Evolutionary conservation across 352 stramenopile species (phyloP).

Genomic region (Phytophthora sp.): DNA sequence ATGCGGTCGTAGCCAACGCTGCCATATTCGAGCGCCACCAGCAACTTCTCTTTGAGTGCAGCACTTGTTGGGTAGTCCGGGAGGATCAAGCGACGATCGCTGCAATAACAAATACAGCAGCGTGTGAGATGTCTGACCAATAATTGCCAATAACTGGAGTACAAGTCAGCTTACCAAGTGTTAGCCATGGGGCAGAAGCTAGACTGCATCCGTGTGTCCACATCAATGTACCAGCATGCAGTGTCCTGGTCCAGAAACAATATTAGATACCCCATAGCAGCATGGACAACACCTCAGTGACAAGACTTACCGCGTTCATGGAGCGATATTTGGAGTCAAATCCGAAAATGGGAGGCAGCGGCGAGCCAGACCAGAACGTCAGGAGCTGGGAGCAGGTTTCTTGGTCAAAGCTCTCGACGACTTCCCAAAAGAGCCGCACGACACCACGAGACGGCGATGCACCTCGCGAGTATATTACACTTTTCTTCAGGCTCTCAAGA

Average conservation of each 20-base stretch:
- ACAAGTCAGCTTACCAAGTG: constrained; percentile 61
- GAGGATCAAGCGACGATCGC: constrained; percentile 75
- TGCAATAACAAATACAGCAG: constrained; percentile 25
- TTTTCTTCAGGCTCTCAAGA: constrained; percentile 54
- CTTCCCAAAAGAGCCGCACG: constrained; percentile 66
- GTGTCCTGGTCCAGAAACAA: constrained; percentile 49
- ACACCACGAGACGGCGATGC: constrained; percentile 49
- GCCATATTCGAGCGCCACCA: constrained; percentile 64
- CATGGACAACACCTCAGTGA: not conserved
- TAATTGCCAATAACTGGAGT: not conserved
- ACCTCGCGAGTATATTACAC: constrained; percentile 63
- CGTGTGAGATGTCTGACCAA: constrained; percentile 9
- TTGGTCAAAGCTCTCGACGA: constrained; percentile 70
- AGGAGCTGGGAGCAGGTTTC: constrained; percentile 56
- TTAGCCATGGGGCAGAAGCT: constrained; percentile 73
- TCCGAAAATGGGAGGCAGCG: constrained; percentile 72
- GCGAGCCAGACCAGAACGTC: constrained; percentile 81
- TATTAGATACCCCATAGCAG: constrained; percentile 6
- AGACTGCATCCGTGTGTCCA: constrained; percentile 52
- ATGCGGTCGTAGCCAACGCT: constrained; percentile 81
- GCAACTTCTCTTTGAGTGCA: constrained; percentile 65
- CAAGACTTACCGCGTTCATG: constrained; percentile 55
- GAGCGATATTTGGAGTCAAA: constrained; percentile 64
- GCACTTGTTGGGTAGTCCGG: constrained; percentile 62
- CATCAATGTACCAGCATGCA: constrained; percentile 73